Evolutionary conservation across 23 red algal genomes (phyloP).

Genomic region (Agarophyton chilense): DNA sequence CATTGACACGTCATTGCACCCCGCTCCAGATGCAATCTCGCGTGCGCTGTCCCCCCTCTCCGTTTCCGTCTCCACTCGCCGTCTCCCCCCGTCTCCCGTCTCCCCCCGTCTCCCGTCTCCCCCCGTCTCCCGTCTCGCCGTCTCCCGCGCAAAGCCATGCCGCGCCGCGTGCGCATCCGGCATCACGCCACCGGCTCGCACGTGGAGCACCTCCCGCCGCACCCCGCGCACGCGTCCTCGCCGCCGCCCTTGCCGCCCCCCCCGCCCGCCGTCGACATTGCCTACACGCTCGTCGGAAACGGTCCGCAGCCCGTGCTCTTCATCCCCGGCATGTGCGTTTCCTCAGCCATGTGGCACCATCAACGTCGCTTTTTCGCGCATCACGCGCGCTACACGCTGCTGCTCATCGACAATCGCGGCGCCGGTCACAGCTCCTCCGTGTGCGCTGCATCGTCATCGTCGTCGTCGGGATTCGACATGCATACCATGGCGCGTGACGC

Average conservation of each 20-base stretch:
- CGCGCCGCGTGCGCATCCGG: not conserved
- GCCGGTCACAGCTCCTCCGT: constrained; percentile 8
- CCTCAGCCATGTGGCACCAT: constrained; percentile 40
- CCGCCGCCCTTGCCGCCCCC: not conserved
- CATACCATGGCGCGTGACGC: constrained; percentile 48
- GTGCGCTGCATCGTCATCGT: not conserved
- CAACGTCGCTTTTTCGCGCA: constrained; percentile 4
- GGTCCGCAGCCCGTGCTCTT: constrained; percentile 42
- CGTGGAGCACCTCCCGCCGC: not conserved
- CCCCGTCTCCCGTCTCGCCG: not conserved
- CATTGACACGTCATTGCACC: not conserved
- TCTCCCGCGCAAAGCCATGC: not conserved
- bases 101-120: not conserved
- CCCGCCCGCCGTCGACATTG: constrained; percentile 6
- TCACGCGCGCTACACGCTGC: constrained; percentile 2
- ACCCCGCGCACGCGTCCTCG: not conserved
- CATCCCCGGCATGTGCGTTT: constrained; percentile 62
- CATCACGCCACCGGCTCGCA: not conserved
- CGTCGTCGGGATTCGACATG: not conserved
- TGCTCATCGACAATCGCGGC: constrained; percentile 53
- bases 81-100: not conserved
- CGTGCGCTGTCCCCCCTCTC: not conserved
- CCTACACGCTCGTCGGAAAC: constrained; percentile 29
- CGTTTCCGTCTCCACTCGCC: not conserved
- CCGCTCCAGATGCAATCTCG: not conserved